Percentiles rank a stretch among this genome's conserved stretches.
Conservation (phyloP, 768 basidiomycete genomes). For the Boletus rex-veris region DNA sequence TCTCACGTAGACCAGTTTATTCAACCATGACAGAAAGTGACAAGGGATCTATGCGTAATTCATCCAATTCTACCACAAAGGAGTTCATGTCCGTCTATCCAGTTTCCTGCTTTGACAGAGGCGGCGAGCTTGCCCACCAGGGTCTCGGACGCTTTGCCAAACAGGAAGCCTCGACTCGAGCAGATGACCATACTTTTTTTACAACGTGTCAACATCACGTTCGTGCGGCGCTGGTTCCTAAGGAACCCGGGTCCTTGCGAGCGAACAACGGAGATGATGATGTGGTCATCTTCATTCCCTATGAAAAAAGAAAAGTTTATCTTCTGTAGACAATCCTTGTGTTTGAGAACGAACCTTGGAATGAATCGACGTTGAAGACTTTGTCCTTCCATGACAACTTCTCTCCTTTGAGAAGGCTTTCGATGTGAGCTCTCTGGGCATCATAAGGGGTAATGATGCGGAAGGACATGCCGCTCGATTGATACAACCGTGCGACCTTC, state of each 20-base stretch:
- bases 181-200: slow-evolving; percentile 72
- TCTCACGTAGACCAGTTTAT: too few species aligned
- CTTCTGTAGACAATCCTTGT: background rate
- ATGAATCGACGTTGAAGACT: slow-evolving; percentile 74
- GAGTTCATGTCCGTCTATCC: slow-evolving; percentile 14
- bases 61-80: background rate
- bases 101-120: slow-evolving; percentile 6
- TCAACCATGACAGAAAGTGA: too few species aligned
- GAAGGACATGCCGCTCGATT: slow-evolving; percentile 44
- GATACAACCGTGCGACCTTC: slow-evolving; percentile 50
- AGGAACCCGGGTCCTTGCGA: slow-evolving; percentile 62
- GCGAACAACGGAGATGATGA: slow-evolving; percentile 69
- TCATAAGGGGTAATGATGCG: slow-evolving; percentile 80
- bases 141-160: slow-evolving; percentile 13
- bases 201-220: slow-evolving; percentile 84
- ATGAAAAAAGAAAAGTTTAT: slow-evolving; percentile 9
- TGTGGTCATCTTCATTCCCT: slow-evolving; percentile 81
- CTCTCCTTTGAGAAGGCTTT: slow-evolving; percentile 45
- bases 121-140: slow-evolving; percentile 26
- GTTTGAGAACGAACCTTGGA: slow-evolving; percentile 57
- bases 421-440: slow-evolving; percentile 58
- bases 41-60: background rate
- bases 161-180: slow-evolving; percentile 39
- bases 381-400: slow-evolving; percentile 58
- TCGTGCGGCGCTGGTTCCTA: slow-evolving; percentile 57